Percentiles rank a stretch among this genome's conserved stretches.
Evolutionary conservation across 192 early-diverging fungal genomes (phyloP).

Genomic region (Podila epigama): DNA sequence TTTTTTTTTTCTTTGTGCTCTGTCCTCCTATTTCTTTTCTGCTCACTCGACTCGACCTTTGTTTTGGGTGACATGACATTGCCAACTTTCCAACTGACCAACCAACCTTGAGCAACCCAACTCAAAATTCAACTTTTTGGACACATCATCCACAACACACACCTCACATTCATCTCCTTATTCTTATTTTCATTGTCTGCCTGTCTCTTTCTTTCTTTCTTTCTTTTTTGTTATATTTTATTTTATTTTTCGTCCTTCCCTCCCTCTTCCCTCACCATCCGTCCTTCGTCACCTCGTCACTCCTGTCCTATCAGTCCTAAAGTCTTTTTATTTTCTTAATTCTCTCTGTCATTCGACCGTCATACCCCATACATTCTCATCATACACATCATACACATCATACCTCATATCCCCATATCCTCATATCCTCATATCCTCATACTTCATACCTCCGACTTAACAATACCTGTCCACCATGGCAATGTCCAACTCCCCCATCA

Average conservation of each 20-base stretch:
- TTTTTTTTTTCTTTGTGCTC: too few relatives aligned
- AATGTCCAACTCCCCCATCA: conserved; percentile 37
- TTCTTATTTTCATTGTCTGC: not conserved
- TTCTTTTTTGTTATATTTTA: not conserved
- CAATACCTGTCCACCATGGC: conserved; percentile 5
- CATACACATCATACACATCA: too few relatives aligned
- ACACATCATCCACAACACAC: too few relatives aligned
- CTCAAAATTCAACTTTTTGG: too few relatives aligned
- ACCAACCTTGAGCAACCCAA: too few relatives aligned
- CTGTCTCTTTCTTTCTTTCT: not conserved
- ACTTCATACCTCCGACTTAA: not conserved
- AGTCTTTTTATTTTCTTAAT: too few relatives aligned
- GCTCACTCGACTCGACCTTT: too few relatives aligned
- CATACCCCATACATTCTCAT: not conserved
- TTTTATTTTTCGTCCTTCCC: not conserved
- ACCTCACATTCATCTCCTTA: not conserved
- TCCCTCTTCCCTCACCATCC: not conserved
- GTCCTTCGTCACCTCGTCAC: not conserved
- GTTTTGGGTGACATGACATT: too few relatives aligned
- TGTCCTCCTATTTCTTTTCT: too few relatives aligned
- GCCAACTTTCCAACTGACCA: too few relatives aligned
- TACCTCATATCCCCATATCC: not conserved
- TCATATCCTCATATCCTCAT: not conserved
- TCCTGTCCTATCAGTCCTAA: too few relatives aligned
- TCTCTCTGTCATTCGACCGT: not conserved